phyloP scores from a whole-genome alignment of 345 rosid genomes.

The Brassica rapa region DNA sequence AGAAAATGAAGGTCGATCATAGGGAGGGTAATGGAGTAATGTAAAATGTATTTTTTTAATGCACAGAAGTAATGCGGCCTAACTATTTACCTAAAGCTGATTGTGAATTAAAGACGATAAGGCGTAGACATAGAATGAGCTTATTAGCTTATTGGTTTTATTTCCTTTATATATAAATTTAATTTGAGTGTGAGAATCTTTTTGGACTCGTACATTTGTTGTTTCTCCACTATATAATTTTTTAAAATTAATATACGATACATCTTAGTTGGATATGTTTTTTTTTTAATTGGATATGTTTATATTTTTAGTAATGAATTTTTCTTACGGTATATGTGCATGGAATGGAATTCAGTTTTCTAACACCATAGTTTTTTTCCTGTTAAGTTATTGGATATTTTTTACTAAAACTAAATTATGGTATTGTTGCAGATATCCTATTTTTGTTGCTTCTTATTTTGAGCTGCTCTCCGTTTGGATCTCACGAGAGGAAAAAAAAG shows the following conservation, averaged over 20 bases:
- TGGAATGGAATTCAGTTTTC: neutral
- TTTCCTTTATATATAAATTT: neutral
- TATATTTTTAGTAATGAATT: neutral
- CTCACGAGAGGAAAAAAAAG: too few relatives aligned
- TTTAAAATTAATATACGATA: neutral
- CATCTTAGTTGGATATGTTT: neutral
- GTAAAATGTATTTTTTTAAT: neutral
- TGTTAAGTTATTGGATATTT: neutral
- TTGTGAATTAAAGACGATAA: conserved; percentile 16
- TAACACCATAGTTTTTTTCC: neutral
- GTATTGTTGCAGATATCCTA: neutral
- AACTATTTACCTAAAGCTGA: conserved; percentile 9
- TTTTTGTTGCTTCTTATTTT: neutral
- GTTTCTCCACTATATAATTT: conserved; percentile 2
- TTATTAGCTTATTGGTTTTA: conserved; percentile 1
- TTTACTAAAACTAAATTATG: too few relatives aligned
- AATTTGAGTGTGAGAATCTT: conserved; percentile 12
- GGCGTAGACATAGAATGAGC: conserved; percentile 5
- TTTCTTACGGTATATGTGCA: neutral
- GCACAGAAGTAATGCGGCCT: neutral
- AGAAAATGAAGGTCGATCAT: conserved; percentile 17
- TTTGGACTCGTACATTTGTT: conserved; percentile 24
- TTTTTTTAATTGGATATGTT: too few relatives aligned
- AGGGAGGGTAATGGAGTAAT: neutral
- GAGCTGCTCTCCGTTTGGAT: neutral